Conservation (phyloP, 2,329 filamentous ascomycete genomes). For the Emergomyces orientalis region DNA sequence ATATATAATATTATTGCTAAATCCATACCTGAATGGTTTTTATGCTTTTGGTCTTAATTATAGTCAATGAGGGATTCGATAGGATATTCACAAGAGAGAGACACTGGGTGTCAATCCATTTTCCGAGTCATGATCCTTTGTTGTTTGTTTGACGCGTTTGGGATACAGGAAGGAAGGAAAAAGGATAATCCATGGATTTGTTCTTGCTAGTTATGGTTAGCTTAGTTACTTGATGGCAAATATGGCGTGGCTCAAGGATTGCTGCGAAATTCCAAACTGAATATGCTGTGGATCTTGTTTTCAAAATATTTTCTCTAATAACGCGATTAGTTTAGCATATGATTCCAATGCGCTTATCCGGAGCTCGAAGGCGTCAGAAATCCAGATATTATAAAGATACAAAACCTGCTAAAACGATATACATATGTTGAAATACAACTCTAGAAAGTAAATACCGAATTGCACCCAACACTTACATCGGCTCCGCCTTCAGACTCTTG, state of each 20-base stretch:
- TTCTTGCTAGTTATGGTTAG: not conserved
- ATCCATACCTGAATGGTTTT: not conserved
- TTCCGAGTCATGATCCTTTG: not conserved
- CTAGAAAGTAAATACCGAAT: not conserved
- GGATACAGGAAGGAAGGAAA: not conserved
- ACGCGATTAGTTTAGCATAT: not conserved
- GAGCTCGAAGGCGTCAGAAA: not conserved
- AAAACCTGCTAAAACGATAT: not conserved
- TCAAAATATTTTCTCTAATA: not conserved
- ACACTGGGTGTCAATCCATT: not conserved
- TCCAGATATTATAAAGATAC: not conserved
- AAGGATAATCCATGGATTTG: not conserved
- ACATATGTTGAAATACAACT: not conserved
- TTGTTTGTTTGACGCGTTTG: not conserved
- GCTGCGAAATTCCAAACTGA: not conserved
- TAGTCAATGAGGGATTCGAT: not conserved
- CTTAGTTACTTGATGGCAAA: not conserved
- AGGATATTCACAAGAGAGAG: not conserved
- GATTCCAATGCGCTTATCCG: not conserved
- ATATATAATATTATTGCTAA: not conserved
- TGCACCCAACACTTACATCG: not conserved
- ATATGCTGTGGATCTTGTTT: not conserved
- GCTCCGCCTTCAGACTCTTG: conserved; percentile 49
- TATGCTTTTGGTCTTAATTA: not conserved
- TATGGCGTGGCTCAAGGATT: not conserved